Evolutionary conservation across 805 yeast species (phyloP), one percentile per base, ranked within the genome.

Genomic region (Ogataea trehaloabstinens): DNA sequence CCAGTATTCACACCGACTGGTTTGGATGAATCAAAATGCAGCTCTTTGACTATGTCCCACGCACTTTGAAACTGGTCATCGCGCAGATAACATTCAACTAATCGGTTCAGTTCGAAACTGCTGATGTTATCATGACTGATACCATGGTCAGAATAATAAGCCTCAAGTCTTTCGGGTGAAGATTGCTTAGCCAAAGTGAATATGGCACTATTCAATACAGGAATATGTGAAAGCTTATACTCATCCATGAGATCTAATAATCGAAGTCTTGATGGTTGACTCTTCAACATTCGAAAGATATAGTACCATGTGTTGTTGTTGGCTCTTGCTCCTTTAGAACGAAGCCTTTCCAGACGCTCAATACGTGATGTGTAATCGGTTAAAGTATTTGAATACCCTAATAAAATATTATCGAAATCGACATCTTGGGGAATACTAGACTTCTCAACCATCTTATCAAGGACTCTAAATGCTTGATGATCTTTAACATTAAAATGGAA

Each of bases 301-400:
- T 45, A 48, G 34, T 60, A 60, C 61, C 62, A 60, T 3, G 63
- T 58, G 20, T 56, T 55, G 6, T 41, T 28, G 34, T 58, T 58
- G 2, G 60, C 50, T 1, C 19, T 15, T 6, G 35, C 29, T 6
- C 48, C 42, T 6, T 38, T 37, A 2, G 37, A 35, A 21, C 40
- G 31, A 21, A 55, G 28, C 6, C 24, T 32, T 30, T 53, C 52
- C 10, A 59, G 33, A 18, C 55, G 24, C 21, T 44, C 51, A 8
- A 56, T 39, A 2, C 54, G 39, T 5, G 37, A 34, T 16, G 30
- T 35, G 34, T 52, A 55, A 8, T 42, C 31, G 1, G 55, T 44
- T 3, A 36, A 42, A 3, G 43, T 34, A 19, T 35, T 35, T 1
- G 51, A 37, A 31, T 40, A 47, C 0, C 56, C 49, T 12, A 59